These are phyloP conservation scores for Camelina hispida DNA, from an alignment of 345 rosid genomes.

Conservation along the genomic window DNA sequence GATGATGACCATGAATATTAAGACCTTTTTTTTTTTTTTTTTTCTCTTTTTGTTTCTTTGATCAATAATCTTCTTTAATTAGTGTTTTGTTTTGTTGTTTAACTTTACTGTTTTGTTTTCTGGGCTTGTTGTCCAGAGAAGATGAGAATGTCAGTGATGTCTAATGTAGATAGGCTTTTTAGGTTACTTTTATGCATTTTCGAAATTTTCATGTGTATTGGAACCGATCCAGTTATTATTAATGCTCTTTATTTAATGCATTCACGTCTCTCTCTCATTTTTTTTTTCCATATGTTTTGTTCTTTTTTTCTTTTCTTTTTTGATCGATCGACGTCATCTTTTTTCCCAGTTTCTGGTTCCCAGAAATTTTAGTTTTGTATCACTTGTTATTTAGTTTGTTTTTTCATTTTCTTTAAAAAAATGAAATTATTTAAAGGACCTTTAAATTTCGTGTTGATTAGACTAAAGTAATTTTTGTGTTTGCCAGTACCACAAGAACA, in stretches of 20 bases:
- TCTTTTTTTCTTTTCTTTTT: not conserved
- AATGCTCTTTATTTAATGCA: constrained; percentile 33
- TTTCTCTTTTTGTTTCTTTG: constrained; percentile 7
- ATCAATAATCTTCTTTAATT: constrained; percentile 24
- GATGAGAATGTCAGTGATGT: constrained; percentile 54
- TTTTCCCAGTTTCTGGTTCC: constrained; percentile 35
- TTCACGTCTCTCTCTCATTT: constrained; percentile 7
- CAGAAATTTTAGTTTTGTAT: constrained; percentile 12
- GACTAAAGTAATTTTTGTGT: not conserved
- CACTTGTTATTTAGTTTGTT: not conserved
- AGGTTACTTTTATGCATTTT: constrained; percentile 41
- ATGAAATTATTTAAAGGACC: not conserved
- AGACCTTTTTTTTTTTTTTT: not conserved
- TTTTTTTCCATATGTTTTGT: not conserved
- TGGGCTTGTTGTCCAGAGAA: constrained; percentile 42
- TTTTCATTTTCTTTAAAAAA: not conserved
- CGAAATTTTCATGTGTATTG: constrained; percentile 37
- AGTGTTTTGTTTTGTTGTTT: not conserved
- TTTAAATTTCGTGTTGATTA: not conserved
- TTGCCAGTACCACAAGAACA: not conserved
- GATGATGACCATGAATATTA: constrained; percentile 20
- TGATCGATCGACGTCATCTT: constrained; percentile 18
- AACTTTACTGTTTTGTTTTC: constrained; percentile 38
- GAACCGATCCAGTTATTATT: constrained; percentile 33
- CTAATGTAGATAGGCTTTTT: constrained; percentile 50